A percentile compares a stretch with the other conserved stretches of the same genome.
Evolutionary conservation across 1,284 basidiomycete genomes (phyloP).

Genomic region (Moesziomyces sp.): DNA sequence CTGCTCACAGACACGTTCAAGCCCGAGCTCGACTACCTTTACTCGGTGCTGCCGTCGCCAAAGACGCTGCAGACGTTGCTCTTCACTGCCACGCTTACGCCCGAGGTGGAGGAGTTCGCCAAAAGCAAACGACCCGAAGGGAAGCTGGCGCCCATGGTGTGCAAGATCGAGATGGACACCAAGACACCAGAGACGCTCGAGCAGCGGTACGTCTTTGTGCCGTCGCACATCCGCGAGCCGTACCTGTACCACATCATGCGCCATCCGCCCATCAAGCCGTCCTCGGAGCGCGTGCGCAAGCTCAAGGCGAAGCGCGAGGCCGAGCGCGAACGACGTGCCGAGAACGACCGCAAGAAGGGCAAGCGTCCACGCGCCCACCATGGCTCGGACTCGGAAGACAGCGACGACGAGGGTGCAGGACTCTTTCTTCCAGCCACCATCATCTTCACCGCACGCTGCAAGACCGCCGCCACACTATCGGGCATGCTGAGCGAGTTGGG

Average conservation of each 20-base stretch:
- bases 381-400: slow-evolving; percentile 23
- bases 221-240: slow-evolving; percentile 91
- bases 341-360: slow-evolving; percentile 41
- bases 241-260: slow-evolving; percentile 91
- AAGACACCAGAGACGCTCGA: slow-evolving; percentile 85
- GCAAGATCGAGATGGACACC: slow-evolving; percentile 80
- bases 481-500: slow-evolving; percentile 77
- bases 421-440: slow-evolving; percentile 79
- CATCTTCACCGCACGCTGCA: slow-evolving; percentile 88
- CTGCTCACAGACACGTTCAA: slow-evolving; percentile 90
- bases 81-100: slow-evolving; percentile 94
- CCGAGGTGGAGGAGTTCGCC: slow-evolving; percentile 84
- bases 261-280: slow-evolving; percentile 74
- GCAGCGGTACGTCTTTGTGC: slow-evolving; percentile 91
- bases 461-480: slow-evolving; percentile 82
- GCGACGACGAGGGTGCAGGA: slow-evolving; percentile 28
- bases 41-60: slow-evolving; percentile 81
- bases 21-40: slow-evolving; percentile 80
- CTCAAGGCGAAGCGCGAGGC: slow-evolving; percentile 65
- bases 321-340: slow-evolving; percentile 34
- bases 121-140: slow-evolving; percentile 80
- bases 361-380: slow-evolving; percentile 21
- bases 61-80: slow-evolving; percentile 84
- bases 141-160: slow-evolving; percentile 86
- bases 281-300: slow-evolving; percentile 51